These are phyloP conservation scores for Brettanomyces naardenensis DNA, from an alignment of 805 yeast species.

Conservation along the genomic window DNA sequence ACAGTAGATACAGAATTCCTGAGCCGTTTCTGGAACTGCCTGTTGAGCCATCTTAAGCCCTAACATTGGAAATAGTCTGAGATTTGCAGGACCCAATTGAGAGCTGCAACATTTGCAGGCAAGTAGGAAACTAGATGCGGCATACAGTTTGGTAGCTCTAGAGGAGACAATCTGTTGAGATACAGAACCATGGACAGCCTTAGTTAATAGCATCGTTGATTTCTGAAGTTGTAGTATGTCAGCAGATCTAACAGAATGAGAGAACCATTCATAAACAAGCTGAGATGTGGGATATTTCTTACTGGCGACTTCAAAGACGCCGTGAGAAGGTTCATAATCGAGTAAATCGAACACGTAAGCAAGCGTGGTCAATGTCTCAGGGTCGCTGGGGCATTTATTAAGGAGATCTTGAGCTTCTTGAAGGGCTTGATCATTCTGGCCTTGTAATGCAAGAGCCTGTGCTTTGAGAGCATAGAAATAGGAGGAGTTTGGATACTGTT, in stretches of 20 bases:
- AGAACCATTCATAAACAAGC: conserved; percentile 50
- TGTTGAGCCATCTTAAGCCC: conserved; percentile 50
- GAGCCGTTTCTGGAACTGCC: conserved; percentile 48
- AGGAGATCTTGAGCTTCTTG: conserved; percentile 24
- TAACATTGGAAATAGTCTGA: conserved; percentile 46
- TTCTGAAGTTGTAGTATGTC: conserved; percentile 49
- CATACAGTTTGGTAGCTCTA: conserved; percentile 40
- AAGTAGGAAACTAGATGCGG: conserved; percentile 45
- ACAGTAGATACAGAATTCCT: conserved; percentile 58
- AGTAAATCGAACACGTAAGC: conserved; percentile 34
- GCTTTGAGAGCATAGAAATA: conserved; percentile 42
- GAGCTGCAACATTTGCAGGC: conserved; percentile 26
- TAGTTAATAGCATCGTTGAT: conserved; percentile 38
- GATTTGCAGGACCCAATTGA: conserved; percentile 36
- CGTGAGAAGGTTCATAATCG: conserved; percentile 31
- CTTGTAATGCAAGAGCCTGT: conserved; percentile 24
- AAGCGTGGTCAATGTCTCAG: conserved; percentile 41
- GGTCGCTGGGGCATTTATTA: conserved; percentile 43
- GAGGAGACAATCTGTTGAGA: conserved; percentile 12
- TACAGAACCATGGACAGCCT: conserved; percentile 15
- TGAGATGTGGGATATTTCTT: conserved; percentile 47
- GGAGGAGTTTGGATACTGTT: conserved; percentile 48
- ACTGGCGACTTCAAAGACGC: conserved; percentile 49
- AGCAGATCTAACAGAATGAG: conserved; percentile 35
- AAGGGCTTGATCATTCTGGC: conserved; percentile 25